Conservation (phyloP, 139 green algal genomes). For the Picochlorum sp. region DNA sequence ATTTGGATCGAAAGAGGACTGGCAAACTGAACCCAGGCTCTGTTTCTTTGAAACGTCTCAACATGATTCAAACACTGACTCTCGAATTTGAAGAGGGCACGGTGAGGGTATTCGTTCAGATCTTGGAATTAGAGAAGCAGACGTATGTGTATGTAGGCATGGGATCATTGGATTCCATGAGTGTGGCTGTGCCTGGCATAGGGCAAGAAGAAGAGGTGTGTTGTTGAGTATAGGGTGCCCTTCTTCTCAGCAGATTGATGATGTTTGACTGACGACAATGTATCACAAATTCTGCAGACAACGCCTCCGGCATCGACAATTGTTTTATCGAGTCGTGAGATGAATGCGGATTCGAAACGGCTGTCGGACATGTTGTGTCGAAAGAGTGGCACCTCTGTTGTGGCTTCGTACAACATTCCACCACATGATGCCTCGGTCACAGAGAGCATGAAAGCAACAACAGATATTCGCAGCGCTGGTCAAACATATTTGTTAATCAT, state of each 20-base stretch:
- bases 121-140: constrained; percentile 21
- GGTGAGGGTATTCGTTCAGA: constrained; percentile 20
- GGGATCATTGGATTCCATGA: constrained; percentile 9
- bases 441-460: constrained; percentile 9
- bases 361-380: neutral
- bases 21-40: too few species aligned
- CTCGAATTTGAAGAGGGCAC: constrained; percentile 8
- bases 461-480: constrained; percentile 18
- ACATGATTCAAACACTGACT: too few species aligned
- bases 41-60: too few species aligned
- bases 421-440: neutral
- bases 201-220: neutral
- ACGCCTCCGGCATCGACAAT: constrained; percentile 5
- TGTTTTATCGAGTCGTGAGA: too few species aligned
- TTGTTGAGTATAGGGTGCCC: neutral
- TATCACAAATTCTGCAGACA: neutral
- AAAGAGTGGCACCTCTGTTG: constrained; percentile 1
- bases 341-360: neutral
- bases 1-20: too few species aligned
- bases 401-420: neutral
- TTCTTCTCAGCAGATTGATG: too few species aligned
- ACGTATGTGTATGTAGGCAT: constrained; percentile 16
- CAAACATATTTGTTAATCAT: neutral
- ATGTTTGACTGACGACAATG: neutral
- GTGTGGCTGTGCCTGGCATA: neutral